Percentiles rank a stretch among this genome's conserved stretches.
phyloP scores from a whole-genome alignment of 352 stramenopile genomes.

The Phytophthora meadii region DNA sequence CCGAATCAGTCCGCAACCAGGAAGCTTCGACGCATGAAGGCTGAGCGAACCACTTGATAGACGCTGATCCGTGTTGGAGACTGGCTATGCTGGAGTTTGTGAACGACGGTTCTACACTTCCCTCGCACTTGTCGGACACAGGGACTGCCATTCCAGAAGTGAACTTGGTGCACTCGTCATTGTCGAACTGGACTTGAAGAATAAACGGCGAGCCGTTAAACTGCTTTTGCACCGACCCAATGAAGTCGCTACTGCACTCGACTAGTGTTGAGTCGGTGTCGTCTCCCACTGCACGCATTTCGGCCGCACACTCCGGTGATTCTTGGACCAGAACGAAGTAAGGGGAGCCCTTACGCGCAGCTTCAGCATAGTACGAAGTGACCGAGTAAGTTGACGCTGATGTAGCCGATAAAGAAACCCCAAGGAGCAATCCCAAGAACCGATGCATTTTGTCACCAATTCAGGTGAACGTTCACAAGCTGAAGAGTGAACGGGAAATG shows the following conservation, averaged over 20 bases:
- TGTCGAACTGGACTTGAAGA: slow-evolving; percentile 11
- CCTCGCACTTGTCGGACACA: slow-evolving; percentile 7
- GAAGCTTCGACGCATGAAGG: neutral
- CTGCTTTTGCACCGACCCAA: slow-evolving; percentile 2
- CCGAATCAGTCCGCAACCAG: slow-evolving; percentile 4
- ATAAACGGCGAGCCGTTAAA: slow-evolving; percentile 8
- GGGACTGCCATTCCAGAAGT: slow-evolving; percentile 7
- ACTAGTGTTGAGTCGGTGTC: neutral
- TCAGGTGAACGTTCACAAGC: neutral
- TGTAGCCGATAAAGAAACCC: neutral
- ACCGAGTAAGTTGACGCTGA: slow-evolving; percentile 6
- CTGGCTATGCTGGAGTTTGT: slow-evolving; percentile 6
- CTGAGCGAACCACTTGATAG: slow-evolving; percentile 8
- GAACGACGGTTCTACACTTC: neutral
- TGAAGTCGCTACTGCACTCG: slow-evolving; percentile 5
- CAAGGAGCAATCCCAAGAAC: neutral
- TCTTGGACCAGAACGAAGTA: slow-evolving; percentile 16
- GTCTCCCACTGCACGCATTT: slow-evolving; percentile 9
- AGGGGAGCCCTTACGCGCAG: neutral
- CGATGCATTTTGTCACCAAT: slow-evolving; percentile 1
- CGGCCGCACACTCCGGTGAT: neutral
- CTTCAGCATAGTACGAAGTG: slow-evolving; percentile 13
- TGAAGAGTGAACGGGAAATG: slow-evolving; percentile 4
- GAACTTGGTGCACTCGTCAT: slow-evolving; percentile 1
- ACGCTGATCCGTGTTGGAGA: slow-evolving; percentile 5